Conservation (phyloP, 495 filamentous ascomycete genomes). For the Pseudomonodictys pantanalensis region DNA sequence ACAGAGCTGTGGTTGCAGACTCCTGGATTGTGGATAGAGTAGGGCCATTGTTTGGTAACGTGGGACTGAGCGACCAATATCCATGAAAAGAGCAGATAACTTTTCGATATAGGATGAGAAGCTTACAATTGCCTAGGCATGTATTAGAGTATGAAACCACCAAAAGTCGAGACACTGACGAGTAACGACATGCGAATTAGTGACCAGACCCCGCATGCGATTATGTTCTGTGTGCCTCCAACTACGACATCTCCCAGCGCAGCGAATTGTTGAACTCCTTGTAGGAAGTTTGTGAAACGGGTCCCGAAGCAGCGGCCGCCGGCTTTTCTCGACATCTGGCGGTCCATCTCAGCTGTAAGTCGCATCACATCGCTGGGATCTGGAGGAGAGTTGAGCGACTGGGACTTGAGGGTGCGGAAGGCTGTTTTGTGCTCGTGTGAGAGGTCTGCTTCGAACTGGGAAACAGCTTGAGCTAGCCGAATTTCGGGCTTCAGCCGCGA, state of each 20-base stretch:
- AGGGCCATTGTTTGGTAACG: conserved; percentile 45
- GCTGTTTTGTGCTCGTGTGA: conserved; percentile 41
- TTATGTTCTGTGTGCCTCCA: conserved; percentile 47
- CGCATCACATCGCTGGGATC: conserved; percentile 43
- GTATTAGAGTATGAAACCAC: conserved; percentile 33
- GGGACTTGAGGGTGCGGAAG: conserved; percentile 35
- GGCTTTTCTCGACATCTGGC: conserved; percentile 23
- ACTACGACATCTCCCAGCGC: conserved; percentile 46
- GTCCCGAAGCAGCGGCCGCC: conserved; percentile 44
- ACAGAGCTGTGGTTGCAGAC: conserved; percentile 41
- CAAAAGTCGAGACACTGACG: conserved; percentile 33
- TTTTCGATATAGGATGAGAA: conserved; percentile 43
- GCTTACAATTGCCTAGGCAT: conserved; percentile 33
- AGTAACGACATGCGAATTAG: conserved; percentile 45
- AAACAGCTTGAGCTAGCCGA: conserved; percentile 44
- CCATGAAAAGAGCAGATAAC: conserved; percentile 46
- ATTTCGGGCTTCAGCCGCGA: conserved; percentile 41
- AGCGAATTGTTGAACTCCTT: conserved; percentile 47
- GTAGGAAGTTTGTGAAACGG: conserved; percentile 45
- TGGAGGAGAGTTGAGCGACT: conserved; percentile 33
- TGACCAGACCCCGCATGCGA: conserved; percentile 49
- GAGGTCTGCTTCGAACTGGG: conserved; percentile 44
- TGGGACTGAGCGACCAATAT: conserved; percentile 42
- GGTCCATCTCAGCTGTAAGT: conserved; percentile 47
- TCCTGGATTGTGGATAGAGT: conserved; percentile 44